Base-by-base conservation (phyloP, 1,139 yeast species). In the Debaryomyces coudertii region DNA sequence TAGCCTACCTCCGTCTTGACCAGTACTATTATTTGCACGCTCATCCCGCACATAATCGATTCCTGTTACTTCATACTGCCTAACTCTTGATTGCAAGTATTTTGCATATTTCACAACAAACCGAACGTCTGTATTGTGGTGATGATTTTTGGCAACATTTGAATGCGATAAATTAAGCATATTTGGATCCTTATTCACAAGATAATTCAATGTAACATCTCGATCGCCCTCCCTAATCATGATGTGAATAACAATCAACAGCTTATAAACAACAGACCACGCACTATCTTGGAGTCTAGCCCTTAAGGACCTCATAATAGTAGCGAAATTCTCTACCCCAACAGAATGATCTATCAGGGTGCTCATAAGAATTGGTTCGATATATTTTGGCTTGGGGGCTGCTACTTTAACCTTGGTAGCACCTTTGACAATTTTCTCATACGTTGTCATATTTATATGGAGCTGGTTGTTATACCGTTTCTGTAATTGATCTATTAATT, bases 311-410 rank as follows among this genome's bases (percentile, higher is more conserved):
- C 77, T 72, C 83, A 90, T 84, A 31, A 90, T 85, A 14, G 84
- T 80, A 47, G 77, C 76, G 58, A 92, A 82, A 54, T 86, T 85
- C 29, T 80, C 84, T 12, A 80, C 67, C 23, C 66, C 71, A 1
- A 66, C 59, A 7, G 65, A 57, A 50, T 70, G 74, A 47, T 71
- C 75, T 33, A 65, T 60, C 50, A 70, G 68, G 0, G 97, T 89
- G 4, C 95, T 86, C 73, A 87, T 78, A 41, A 93, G 76, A 47
- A 93, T 88, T 1, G 98, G 98, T 66, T 90, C 97, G 47, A 92
- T 85, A 62, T 93, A 95, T 63, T 95, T 93, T 37, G 95, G 87
- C 69, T 93, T 93, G 12, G 99, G 99, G 23, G 98, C 97, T n/a
- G 99, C 98, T 70, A 90, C 82, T 79, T 83, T 71, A 45, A 73